Evolutionary conservation across 2,329 filamentous ascomycete species (phyloP).

Genomic region (Beauveria medogensis): DNA sequence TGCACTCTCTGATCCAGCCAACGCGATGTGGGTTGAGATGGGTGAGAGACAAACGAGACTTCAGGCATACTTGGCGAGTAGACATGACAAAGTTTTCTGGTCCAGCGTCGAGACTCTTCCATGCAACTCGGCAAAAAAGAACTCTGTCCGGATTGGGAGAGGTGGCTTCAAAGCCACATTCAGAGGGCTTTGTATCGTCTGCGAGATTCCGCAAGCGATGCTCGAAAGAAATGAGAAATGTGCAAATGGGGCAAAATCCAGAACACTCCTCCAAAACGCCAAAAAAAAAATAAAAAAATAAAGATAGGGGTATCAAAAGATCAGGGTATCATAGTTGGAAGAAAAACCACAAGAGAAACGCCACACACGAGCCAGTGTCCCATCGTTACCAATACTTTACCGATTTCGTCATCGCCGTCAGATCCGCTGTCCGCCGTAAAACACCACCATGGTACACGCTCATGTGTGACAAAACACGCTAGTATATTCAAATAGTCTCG

Average conservation of each 20-base stretch:
- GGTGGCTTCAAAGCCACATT: background rate
- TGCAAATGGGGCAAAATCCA: background rate
- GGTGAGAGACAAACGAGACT: background rate
- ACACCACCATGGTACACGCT: slow-evolving; percentile 12
- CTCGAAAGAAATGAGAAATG: background rate
- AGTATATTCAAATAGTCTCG: slow-evolving; percentile 15
- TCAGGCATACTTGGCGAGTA: background rate
- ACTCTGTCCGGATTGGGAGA: background rate
- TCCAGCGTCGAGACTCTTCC: background rate
- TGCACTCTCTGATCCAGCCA: background rate
- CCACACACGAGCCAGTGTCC: background rate
- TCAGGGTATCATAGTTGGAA: background rate
- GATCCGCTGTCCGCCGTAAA: slow-evolving; percentile 7
- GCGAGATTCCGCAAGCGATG: background rate
- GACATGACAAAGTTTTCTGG: background rate
- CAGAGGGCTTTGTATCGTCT: background rate
- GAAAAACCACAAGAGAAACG: background rate
- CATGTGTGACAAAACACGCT: slow-evolving; percentile 13
- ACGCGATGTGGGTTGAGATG: background rate
- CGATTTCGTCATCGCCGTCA: background rate
- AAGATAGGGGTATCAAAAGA: no score
- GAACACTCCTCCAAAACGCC: background rate
- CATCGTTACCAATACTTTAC: background rate
- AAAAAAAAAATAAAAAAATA: no score
- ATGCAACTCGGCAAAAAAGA: background rate